Conservation (phyloP, 768 basidiomycete species). For the Mycena epipterygia region DNA sequence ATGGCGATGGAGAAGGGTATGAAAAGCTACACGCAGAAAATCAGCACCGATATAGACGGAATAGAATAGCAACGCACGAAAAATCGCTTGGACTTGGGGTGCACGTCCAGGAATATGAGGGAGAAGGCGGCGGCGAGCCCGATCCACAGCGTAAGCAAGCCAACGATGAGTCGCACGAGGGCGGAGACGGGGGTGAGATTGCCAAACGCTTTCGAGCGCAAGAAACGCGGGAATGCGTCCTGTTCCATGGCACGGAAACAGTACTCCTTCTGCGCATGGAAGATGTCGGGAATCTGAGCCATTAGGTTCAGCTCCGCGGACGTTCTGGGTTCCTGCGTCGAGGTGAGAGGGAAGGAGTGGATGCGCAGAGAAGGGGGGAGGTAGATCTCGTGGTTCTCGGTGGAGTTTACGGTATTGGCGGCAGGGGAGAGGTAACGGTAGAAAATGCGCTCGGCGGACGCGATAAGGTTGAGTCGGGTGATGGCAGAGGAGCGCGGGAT, state of each 20-base stretch:
- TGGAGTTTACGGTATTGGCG: constrained; percentile 79
- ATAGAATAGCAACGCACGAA: constrained; percentile 75
- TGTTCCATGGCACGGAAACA: constrained; percentile 97
- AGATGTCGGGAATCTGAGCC: constrained; percentile 96
- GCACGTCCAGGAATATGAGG: constrained; percentile 92
- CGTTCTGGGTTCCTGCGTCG: constrained; percentile 77
- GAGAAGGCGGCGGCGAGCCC: constrained; percentile 92
- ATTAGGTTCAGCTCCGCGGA: constrained; percentile 78
- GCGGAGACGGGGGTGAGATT: constrained; percentile 95
- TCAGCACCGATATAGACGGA: constrained; percentile 21
- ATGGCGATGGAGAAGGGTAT: constrained; percentile 92
- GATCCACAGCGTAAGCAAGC: constrained; percentile 93
- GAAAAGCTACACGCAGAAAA: constrained; percentile 76
- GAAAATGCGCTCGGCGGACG: constrained; percentile 96
- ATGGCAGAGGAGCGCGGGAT: constrained; percentile 95
- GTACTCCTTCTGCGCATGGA: constrained; percentile 97
- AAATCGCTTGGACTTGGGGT: constrained; percentile 92
- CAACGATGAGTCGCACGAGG: constrained; percentile 86
- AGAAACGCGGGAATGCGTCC: constrained; percentile 93
- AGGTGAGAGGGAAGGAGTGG: constrained; percentile 89
- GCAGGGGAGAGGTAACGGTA: constrained; percentile 92
- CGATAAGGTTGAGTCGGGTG: constrained; percentile 89
- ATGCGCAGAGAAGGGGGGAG: constrained; percentile 94
- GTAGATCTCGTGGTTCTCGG: constrained; percentile 97
- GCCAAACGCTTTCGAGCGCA: constrained; percentile 97